phyloP scores from a whole-genome alignment of 2,329 filamentous ascomycete species.

The Penicillium oxalicum region DNA sequence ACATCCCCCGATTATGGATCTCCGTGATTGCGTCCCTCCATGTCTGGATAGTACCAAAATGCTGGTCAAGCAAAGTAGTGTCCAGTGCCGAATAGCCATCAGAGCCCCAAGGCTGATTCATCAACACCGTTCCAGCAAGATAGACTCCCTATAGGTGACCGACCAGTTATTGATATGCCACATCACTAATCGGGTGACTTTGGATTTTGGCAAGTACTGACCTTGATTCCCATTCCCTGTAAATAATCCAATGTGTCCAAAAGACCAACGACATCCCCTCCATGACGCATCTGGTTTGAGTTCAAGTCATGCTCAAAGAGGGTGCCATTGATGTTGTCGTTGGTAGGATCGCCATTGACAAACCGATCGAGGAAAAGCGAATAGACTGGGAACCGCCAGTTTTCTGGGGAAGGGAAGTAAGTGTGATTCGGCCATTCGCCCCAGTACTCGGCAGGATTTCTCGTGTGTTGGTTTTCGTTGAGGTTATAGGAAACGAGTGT shows the following conservation, averaged over 20 bases:
- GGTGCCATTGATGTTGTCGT: constrained; percentile 58
- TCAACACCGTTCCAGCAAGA: constrained; percentile 57
- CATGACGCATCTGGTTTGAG: constrained; percentile 58
- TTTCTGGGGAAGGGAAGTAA: constrained; percentile 52
- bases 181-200: background rate
- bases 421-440: constrained; percentile 50
- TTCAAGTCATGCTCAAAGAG: constrained; percentile 55
- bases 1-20: constrained; percentile 59
- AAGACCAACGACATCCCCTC: constrained; percentile 55
- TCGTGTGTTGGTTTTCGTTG: constrained; percentile 55
- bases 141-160: constrained; percentile 47
- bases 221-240: constrained; percentile 59
- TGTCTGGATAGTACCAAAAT: constrained; percentile 54
- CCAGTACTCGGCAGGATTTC: constrained; percentile 52
- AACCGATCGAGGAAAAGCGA: constrained; percentile 59
- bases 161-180: background rate
- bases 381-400: constrained; percentile 63
- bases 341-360: constrained; percentile 59
- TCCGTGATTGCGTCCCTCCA: constrained; percentile 55
- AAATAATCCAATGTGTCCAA: constrained; percentile 59
- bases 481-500: constrained; percentile 52
- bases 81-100: constrained; percentile 58
- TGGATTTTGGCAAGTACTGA: constrained; percentile 14
- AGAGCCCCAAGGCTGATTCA: constrained; percentile 59
- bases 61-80: constrained; percentile 57